phyloP scores from a whole-genome alignment of 176 grass and related monocot species.

The Otatea glauca region DNA sequence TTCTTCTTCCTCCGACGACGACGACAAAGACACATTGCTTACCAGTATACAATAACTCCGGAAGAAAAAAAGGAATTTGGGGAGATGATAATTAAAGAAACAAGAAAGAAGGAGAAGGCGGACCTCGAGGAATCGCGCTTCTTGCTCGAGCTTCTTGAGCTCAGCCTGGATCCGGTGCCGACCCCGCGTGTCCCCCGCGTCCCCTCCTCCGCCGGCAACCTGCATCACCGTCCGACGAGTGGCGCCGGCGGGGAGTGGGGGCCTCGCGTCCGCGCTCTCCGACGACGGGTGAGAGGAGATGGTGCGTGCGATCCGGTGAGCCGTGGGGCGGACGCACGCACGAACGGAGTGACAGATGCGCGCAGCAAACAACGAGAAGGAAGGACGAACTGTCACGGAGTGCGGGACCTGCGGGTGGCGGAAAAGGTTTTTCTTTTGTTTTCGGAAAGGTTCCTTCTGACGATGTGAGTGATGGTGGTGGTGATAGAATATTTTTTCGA shows the following conservation, averaged over 20 bases:
- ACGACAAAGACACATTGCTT: not conserved
- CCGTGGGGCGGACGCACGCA: not conserved
- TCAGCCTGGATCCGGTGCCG: slow-evolving; percentile 73
- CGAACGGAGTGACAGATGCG: slow-evolving; percentile 5
- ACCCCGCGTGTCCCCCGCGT: slow-evolving; percentile 46
- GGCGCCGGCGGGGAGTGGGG: not conserved
- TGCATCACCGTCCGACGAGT: slow-evolving; percentile 45
- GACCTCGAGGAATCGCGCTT: slow-evolving; percentile 67
- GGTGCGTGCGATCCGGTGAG: slow-evolving; percentile 14
- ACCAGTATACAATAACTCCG: not conserved
- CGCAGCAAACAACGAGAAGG: not conserved
- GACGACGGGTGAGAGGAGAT: not conserved
- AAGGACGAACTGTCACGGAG: slow-evolving; percentile 31
- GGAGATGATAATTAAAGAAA: not conserved
- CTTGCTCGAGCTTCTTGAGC: slow-evolving; percentile 73
- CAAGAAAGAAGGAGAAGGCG: not conserved
- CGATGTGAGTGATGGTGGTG: not conserved
- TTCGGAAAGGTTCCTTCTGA: not conserved
- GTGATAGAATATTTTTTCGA: too few relatives aligned
- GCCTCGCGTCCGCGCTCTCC: not conserved
- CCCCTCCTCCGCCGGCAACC: slow-evolving; percentile 29
- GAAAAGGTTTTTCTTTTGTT: slow-evolving; percentile 31
- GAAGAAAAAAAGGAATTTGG: not conserved
- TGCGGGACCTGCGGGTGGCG: slow-evolving; percentile 43
- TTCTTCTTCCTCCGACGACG: not conserved